These are phyloP conservation scores for Gryganskiella cystojenkinii DNA, from an alignment of 192 early-diverging fungal species.

Conservation along the genomic window DNA sequence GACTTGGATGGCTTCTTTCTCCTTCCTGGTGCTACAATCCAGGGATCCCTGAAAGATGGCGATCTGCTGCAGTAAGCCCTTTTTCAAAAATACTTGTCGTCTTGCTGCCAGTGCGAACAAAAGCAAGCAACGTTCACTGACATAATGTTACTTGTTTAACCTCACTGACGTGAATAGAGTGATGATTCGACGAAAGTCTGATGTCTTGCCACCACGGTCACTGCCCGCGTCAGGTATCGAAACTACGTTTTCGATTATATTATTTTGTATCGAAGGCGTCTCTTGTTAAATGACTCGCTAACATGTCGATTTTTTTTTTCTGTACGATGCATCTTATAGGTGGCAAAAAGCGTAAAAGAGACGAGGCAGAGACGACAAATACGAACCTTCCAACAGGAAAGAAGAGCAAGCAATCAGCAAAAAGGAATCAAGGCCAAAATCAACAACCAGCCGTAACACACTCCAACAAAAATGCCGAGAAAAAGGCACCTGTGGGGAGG, in stretches of 20 bases:
- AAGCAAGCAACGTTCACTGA: no score
- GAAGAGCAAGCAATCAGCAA: neutral
- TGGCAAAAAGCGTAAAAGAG: conserved; percentile 19
- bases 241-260: neutral
- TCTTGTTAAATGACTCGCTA: neutral
- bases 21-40: conserved; percentile 20
- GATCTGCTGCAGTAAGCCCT: conserved; percentile 36
- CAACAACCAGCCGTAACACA: neutral
- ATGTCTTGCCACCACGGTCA: no score
- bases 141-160: no score
- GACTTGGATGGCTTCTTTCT: conserved; percentile 49
- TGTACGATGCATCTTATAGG: neutral
- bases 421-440: neutral
- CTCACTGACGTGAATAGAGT: neutral
- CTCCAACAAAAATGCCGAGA: neutral
- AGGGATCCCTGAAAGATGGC: conserved; percentile 35
- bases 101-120: no score
- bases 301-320: neutral
- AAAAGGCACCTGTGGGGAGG: neutral
- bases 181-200: neutral
- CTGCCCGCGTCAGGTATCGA: neutral
- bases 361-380: neutral
- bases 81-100: no score
- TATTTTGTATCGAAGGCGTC: no score
- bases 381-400: neutral